These are phyloP conservation scores for Datisca glomerata DNA, from an alignment of 306 rosid genomes.

Conservation along the genomic window DNA sequence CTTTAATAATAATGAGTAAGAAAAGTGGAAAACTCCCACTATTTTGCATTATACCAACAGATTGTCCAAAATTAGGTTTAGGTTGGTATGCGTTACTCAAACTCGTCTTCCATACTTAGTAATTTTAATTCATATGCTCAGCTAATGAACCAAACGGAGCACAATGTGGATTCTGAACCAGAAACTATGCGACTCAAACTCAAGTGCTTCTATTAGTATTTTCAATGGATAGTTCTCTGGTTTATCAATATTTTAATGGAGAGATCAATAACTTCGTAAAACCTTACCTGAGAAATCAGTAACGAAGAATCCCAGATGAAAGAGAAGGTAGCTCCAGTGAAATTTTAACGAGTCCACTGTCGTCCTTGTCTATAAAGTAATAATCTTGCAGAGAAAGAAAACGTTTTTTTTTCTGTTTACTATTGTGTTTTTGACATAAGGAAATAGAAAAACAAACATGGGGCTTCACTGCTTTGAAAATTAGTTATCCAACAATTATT, in stretches of 20 bases:
- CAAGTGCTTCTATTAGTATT: too few relatives aligned
- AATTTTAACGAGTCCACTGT: neutral
- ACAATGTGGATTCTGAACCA: too few relatives aligned
- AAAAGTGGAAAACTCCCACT: neutral
- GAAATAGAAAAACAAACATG: neutral
- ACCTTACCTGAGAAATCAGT: constrained; percentile 4
- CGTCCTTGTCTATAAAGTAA: constrained; percentile 5
- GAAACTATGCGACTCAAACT: too few relatives aligned
- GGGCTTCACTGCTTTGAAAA: neutral
- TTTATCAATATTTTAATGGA: too few relatives aligned
- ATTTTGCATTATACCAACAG: neutral
- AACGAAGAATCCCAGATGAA: neutral
- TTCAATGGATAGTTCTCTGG: too few relatives aligned
- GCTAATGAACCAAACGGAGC: too few relatives aligned
- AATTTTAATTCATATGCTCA: too few relatives aligned
- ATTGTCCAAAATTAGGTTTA: neutral
- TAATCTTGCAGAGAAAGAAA: constrained; percentile 11
- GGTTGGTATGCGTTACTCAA: too few relatives aligned
- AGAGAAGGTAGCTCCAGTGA: constrained; percentile 3
- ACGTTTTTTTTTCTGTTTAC: constrained; percentile 1
- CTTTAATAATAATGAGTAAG: neutral
- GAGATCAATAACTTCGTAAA: neutral
- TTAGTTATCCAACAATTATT: too few relatives aligned
- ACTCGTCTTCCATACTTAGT: too few relatives aligned
- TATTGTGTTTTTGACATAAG: too few relatives aligned